Conservation (phyloP, 805 yeast species). For the Candida verbasci region DNA sequence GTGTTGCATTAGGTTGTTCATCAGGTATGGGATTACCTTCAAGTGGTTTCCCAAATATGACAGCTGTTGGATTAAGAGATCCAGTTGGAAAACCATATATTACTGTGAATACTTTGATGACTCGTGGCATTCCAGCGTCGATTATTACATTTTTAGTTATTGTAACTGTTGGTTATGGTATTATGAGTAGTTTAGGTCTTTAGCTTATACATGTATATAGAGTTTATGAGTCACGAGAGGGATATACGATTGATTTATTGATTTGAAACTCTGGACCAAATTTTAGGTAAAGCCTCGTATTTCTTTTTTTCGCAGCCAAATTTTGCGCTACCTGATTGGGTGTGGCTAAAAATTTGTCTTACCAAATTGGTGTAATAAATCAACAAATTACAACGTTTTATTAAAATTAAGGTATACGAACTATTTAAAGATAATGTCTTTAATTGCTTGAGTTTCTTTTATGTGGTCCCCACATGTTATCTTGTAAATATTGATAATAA, state of each 20-base stretch:
- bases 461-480: conserved; percentile 25
- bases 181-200: conserved; percentile 20
- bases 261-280: too few species aligned
- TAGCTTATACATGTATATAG: not conserved
- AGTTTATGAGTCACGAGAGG: too few species aligned
- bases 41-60: conserved; percentile 42
- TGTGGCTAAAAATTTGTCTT: too few species aligned
- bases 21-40: conserved; percentile 46
- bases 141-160: conserved; percentile 32
- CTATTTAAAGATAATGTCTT: too few species aligned
- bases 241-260: too few species aligned
- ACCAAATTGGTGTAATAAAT: too few species aligned
- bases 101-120: conserved; percentile 38
- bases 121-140: conserved; percentile 40
- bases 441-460: not conserved
- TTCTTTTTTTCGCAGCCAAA: too few species aligned
- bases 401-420: too few species aligned
- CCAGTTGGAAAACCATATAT: conserved; percentile 38
- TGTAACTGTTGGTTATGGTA: conserved; percentile 37
- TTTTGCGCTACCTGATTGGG: too few species aligned
- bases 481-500: conserved; percentile 23
- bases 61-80: conserved; percentile 41
- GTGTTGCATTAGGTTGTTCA: conserved; percentile 36
- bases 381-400: not conserved
- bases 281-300: too few species aligned